These are phyloP conservation scores for Sphagnum contortum DNA, from an alignment of 225 moss, liverwort and hornwort genomes.

Conservation along the genomic window DNA sequence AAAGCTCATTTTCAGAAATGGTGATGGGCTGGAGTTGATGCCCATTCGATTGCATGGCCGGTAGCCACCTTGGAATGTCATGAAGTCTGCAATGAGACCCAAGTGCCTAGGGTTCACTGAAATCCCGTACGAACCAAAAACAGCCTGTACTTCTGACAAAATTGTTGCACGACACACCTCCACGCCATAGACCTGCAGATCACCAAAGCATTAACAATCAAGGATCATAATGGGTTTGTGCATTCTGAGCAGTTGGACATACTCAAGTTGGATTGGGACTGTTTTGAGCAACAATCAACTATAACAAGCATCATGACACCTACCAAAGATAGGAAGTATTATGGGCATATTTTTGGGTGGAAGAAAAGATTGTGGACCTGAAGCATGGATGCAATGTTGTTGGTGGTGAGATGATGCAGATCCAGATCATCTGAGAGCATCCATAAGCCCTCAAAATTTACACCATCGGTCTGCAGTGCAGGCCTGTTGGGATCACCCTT, in stretches of 20 bases:
- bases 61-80: conserved; percentile 92
- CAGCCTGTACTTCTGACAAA: conserved; percentile 80
- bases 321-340: too few species aligned
- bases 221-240: too few species aligned
- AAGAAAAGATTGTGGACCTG: conserved; percentile 13
- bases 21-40: conserved; percentile 76
- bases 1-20: conserved; percentile 95
- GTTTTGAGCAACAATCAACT: too few species aligned
- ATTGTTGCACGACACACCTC: conserved; percentile 86
- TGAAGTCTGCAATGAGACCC: conserved; percentile 86
- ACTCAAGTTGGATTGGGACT: too few species aligned
- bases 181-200: conserved; percentile 61
- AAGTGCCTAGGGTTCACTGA: conserved; percentile 82
- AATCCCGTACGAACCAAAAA: conserved; percentile 85
- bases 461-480: conserved; percentile 91
- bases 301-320: too few species aligned
- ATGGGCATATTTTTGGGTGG: too few species aligned
- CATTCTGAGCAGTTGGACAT: too few species aligned
- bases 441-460: conserved; percentile 91
- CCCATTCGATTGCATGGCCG: conserved; percentile 86
- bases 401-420: conserved; percentile 76
- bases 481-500: conserved; percentile 56
- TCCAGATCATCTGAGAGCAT: conserved; percentile 75
- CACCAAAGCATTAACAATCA: not conserved
- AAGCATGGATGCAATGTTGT: conserved; percentile 85